Conservation (phyloP, 208 protist species). For the Naegleria fowleri region DNA sequence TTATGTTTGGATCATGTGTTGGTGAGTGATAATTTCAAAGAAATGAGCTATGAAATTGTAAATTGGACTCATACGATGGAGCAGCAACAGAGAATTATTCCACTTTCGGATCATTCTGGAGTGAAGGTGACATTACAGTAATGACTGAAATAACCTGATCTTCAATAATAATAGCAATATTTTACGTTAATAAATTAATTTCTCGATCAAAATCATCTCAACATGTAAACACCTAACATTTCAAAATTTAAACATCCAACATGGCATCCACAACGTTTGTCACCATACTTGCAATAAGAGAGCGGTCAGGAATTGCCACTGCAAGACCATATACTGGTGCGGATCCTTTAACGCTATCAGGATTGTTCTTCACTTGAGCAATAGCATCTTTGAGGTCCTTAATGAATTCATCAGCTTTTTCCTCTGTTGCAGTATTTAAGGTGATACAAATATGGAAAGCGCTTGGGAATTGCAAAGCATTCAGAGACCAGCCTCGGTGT, state of each 20-base stretch:
- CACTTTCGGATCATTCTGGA: neutral
- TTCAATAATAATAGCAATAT: no score
- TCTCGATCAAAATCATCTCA: no score
- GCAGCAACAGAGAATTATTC: neutral
- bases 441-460: constrained; percentile 12
- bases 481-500: neutral
- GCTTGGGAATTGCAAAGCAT: neutral
- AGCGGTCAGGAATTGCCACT: neutral
- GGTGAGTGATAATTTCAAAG: neutral
- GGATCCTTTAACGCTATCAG: neutral
- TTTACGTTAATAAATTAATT: no score
- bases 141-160: no score
- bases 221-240: no score
- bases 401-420: neutral
- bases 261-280: neutral
- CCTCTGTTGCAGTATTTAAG: neutral
- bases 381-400: neutral
- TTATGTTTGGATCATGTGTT: neutral
- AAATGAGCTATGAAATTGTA: neutral
- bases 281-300: neutral
- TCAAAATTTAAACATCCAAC: neutral
- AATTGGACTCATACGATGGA: neutral
- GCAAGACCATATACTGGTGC: constrained; percentile 26
- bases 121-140: neutral
- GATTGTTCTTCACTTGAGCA: neutral